Base-by-base conservation (phyloP, 83 land plant species). In the Thuja plicata region DNA sequence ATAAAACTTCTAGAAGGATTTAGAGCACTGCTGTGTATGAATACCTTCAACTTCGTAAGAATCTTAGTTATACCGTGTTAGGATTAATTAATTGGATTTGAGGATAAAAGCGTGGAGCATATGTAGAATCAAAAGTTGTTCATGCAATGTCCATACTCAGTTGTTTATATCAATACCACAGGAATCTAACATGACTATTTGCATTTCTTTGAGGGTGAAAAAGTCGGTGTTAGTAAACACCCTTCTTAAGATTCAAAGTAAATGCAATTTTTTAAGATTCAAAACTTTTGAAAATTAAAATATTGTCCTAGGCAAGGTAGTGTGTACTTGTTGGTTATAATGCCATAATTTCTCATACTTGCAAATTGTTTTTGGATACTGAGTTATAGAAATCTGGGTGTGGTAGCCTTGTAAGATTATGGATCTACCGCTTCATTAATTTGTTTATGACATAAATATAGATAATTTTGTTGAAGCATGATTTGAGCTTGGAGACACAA, bases 1-100 rank as follows among this genome's bases (percentile, higher is more conserved):
- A 87, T 87, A 87, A 66, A 70, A 87, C 19, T 62, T 30, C 77
- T 70, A 87, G n/a, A 41, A 41, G 77, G 41, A 87, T 10, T 17
- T 87, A 79, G 45, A 79, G 82, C 82, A 79, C 38, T 40, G 82
- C 15, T 79, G 81, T 16, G 5, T 3, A 79, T 79, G 82, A 12
- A 12, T 19, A 76, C 1, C 30, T 66, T 27, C 73, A 66, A 66
- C n/a, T 66, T 66, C n/a, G 73, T 11, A 66, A 66, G 32, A 62
- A 62, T 62, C 27, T 24, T 8, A 66, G 73, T 66, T 30, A 66
- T 27, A 27, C 73, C 8, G 1, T 66, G n/a, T 66, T 27, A 66
- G 30, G 8, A 24, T 66, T 27, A 66, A 66, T 1, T 66, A 66
- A 24, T 6, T 27, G 73, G 32, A 66, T 27, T 30, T 8, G 73